Evolutionary conservation across 2,329 filamentous ascomycete genomes (phyloP).

Genomic region (Neocatenulostroma microsporum): DNA sequence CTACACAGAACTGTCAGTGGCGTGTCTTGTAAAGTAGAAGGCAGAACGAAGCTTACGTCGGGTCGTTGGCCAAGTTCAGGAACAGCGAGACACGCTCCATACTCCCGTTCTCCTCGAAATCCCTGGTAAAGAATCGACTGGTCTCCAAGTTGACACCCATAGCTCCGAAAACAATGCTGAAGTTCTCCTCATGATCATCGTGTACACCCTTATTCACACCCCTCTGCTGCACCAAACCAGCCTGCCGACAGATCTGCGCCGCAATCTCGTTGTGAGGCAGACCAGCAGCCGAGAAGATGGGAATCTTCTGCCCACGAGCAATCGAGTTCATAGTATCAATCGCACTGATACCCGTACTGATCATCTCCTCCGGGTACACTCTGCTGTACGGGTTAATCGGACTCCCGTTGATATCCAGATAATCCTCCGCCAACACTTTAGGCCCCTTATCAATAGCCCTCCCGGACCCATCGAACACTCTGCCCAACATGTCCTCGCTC

Average conservation of each 20-base stretch:
- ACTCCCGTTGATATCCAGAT: slow-evolving; percentile 96
- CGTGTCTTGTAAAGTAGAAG: neutral
- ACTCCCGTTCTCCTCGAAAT: slow-evolving; percentile 98
- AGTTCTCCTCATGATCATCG: slow-evolving; percentile 97
- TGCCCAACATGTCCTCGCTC: slow-evolving; percentile 98
- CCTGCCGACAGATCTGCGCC: slow-evolving; percentile 96
- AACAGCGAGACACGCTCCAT: slow-evolving; percentile 96
- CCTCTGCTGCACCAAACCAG: slow-evolving; percentile 66
- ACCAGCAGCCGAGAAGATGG: slow-evolving; percentile 97
- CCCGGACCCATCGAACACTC: slow-evolving; percentile 97
- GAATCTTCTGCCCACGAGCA: slow-evolving; percentile 98
- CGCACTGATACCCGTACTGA: slow-evolving; percentile 96
- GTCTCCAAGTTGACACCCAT: slow-evolving; percentile 99
- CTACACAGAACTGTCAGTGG: slow-evolving; percentile 38
- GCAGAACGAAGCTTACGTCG: slow-evolving; percentile 61
- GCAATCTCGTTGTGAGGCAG: slow-evolving; percentile 99
- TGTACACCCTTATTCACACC: slow-evolving; percentile 76
- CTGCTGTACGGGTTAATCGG: slow-evolving; percentile 98
- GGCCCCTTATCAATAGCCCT: slow-evolving; percentile 98
- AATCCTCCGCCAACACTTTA: slow-evolving; percentile 95
- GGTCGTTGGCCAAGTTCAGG: slow-evolving; percentile 98
- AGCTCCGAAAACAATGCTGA: slow-evolving; percentile 97
- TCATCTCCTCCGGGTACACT: slow-evolving; percentile 99
- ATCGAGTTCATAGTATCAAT: slow-evolving; percentile 94
- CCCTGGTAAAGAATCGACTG: slow-evolving; percentile 92